These are phyloP conservation scores for slime mould (Dictyostelium discoideum) DNA, from an alignment of 78 protist genomes.

Conservation along the genomic window DNA sequence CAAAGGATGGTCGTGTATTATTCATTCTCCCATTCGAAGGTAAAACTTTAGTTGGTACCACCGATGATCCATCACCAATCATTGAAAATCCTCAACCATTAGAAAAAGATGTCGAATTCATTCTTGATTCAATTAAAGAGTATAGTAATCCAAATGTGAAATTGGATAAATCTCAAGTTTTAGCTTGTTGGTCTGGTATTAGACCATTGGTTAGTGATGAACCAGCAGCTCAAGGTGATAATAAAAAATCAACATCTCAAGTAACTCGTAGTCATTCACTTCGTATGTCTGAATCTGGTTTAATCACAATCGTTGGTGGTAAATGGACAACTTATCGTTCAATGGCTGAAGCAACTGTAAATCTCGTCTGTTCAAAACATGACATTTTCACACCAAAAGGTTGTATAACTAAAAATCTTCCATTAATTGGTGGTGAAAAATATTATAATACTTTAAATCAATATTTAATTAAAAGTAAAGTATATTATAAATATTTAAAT, in stretches of 20 bases:
- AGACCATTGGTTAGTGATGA: slow-evolving; percentile 86
- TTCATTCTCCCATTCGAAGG: slow-evolving; percentile 95
- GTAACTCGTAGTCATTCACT: slow-evolving; percentile 87
- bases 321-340: slow-evolving; percentile 98
- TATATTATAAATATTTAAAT: background rate
- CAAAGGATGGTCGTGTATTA: slow-evolving; percentile 96
- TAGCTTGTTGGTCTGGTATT: slow-evolving; percentile 90
- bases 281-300: slow-evolving; percentile 50
- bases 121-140: slow-evolving; percentile 24
- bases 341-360: slow-evolving; percentile 94
- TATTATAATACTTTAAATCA: slow-evolving; percentile 24
- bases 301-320: slow-evolving; percentile 96
- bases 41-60: slow-evolving; percentile 94
- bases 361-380: slow-evolving; percentile 36
- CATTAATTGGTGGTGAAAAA: slow-evolving; percentile 65
- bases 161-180: slow-evolving; percentile 63
- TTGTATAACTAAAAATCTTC: slow-evolving; percentile 13
- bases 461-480: background rate
- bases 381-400: slow-evolving; percentile 16
- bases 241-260: slow-evolving; percentile 59
- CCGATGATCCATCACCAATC: slow-evolving; percentile 85
- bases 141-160: slow-evolving; percentile 17
- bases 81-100: slow-evolving; percentile 78
- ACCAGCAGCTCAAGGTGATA: background rate
- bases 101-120: slow-evolving; percentile 73